phyloP scores from a whole-genome alignment of 805 yeast genomes.

The Hyphopichia homilentoma region DNA sequence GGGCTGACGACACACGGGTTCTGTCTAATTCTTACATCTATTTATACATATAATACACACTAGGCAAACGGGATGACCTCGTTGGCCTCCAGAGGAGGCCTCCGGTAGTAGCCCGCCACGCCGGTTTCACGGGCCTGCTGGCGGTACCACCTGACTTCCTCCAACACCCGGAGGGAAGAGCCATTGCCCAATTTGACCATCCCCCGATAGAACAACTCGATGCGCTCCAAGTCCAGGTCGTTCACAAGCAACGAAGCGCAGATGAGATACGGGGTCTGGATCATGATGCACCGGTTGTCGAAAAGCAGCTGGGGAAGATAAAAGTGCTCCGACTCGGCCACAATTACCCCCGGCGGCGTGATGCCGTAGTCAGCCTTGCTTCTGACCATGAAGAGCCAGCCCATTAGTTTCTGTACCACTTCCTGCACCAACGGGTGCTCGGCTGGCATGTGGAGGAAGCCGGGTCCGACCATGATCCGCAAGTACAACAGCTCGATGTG shows the following conservation, averaged over 20 bases:
- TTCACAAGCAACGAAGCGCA: conserved; percentile 16
- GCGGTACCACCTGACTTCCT: conserved; percentile 8
- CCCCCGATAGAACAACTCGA: conserved; percentile 29
- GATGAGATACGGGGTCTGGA: conserved; percentile 24
- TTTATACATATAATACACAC: too few species aligned
- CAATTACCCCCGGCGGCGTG: conserved; percentile 9
- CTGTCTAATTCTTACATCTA: too few species aligned
- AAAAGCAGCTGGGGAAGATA: conserved; percentile 21
- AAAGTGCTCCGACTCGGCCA: conserved; percentile 23
- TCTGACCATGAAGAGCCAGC: conserved; percentile 20
- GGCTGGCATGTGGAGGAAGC: conserved; percentile 34
- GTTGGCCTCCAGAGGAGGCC: too few species aligned
- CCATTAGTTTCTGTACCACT: conserved; percentile 15
- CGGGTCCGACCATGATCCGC: conserved; percentile 28
- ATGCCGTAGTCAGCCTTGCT: conserved; percentile 9
- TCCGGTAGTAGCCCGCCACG: too few species aligned
- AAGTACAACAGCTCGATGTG: conserved; percentile 34
- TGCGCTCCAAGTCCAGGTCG: conserved; percentile 23
- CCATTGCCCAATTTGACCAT: conserved; percentile 32
- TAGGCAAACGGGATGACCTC: too few species aligned
- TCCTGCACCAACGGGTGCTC: conserved; percentile 24
- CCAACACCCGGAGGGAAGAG: conserved; percentile 21
- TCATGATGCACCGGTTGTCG: conserved; percentile 31
- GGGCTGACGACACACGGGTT: too few species aligned
- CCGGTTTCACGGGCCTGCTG: conserved; percentile 1